phyloP scores from a whole-genome alignment of 176 grass and related monocot species.

The Aegilops umbellulata region DNA sequence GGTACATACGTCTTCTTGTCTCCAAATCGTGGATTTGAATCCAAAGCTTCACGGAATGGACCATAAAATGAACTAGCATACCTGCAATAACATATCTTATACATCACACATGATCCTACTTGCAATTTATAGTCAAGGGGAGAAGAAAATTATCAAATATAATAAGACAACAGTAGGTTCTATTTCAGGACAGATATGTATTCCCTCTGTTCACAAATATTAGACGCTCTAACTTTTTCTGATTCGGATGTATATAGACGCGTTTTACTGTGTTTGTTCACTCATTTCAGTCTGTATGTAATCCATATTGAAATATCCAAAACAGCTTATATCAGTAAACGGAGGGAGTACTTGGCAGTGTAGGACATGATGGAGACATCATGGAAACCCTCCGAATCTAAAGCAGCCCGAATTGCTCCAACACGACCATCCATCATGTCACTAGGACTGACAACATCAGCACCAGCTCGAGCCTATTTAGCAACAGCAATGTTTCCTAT shows the following conservation, averaged over 20 bases:
- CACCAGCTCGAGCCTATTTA: constrained; percentile 85
- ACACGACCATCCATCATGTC: constrained; percentile 99
- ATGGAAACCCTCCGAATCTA: constrained; percentile 89
- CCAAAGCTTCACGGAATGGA: constrained; percentile 68
- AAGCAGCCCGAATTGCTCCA: constrained; percentile 72
- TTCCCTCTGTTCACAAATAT: no score
- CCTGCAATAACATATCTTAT: constrained; percentile 36
- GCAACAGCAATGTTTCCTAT: background rate
- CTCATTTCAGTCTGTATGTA: no score
- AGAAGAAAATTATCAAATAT: background rate
- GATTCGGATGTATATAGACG: no score
- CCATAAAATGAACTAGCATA: constrained; percentile 73
- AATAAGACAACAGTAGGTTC: background rate
- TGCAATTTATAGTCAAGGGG: background rate
- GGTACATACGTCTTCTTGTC: constrained; percentile 92
- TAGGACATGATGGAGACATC: constrained; percentile 99
- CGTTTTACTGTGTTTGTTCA: no score
- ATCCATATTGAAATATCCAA: no score
- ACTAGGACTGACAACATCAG: constrained; percentile 95
- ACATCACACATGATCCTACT: background rate
- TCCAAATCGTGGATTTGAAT: constrained; percentile 95
- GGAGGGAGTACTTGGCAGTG: constrained; percentile 97
- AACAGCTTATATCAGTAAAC: no score
- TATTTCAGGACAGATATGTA: constrained; percentile 6
- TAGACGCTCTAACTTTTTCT: no score